These are phyloP conservation scores for Phaeomoniella chlamydospora DNA, from an alignment of 2,329 filamentous ascomycete species.

Conservation along the genomic window DNA sequence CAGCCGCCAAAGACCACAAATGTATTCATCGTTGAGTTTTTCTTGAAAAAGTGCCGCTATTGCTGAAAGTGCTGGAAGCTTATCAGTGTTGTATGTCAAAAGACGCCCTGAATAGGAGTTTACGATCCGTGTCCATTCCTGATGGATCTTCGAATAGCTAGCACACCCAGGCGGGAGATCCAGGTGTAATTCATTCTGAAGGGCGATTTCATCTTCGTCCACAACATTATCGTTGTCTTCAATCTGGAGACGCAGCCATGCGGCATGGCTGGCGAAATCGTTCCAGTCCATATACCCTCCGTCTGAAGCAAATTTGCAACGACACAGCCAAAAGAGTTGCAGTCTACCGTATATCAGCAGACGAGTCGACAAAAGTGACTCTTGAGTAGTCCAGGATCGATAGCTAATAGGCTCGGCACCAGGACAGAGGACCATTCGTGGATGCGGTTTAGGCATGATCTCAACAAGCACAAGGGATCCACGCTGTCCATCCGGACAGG, in stretches of 20 bases:
- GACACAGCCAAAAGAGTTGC: background rate
- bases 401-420: background rate
- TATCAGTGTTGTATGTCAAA: background rate
- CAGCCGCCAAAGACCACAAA: background rate
- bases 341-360: background rate
- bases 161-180: background rate
- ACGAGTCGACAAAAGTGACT: background rate
- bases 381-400: slow-evolving; percentile 1
- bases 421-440: background rate
- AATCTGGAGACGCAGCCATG: too few relatives aligned
- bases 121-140: background rate
- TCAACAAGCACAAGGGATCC: background rate
- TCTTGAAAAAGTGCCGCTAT: background rate
- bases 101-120: background rate
- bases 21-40: background rate
- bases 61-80: background rate
- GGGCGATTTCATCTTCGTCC: background rate
- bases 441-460: too few relatives aligned
- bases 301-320: too few relatives aligned
- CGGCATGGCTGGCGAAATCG: too few relatives aligned
- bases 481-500: background rate
- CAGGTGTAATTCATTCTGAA: background rate
- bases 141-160: background rate
- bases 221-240: too few relatives aligned
- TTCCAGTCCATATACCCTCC: too few relatives aligned